phyloP scores from a whole-genome alignment of 148 eudicot species.

The Persicaria maculosa region DNA sequence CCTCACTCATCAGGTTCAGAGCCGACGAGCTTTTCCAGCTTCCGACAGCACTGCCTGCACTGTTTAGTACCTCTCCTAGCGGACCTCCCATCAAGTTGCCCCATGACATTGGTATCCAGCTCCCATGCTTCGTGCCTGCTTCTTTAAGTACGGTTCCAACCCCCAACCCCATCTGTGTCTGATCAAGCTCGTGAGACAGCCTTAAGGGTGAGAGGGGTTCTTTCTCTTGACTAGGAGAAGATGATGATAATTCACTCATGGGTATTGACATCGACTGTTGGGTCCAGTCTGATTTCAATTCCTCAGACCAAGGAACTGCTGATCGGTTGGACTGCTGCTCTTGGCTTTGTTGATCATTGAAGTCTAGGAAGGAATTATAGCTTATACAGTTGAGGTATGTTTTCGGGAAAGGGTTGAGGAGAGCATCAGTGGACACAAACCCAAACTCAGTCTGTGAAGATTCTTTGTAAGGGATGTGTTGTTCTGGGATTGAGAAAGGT shows the following conservation, averaged over 20 bases:
- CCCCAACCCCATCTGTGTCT: slow-evolving; percentile 34
- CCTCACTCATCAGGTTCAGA: slow-evolving; percentile 22
- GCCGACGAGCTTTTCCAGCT: too few species aligned
- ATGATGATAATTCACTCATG: slow-evolving; percentile 48
- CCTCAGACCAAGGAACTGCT: slow-evolving; percentile 45
- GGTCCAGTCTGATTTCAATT: slow-evolving; percentile 75
- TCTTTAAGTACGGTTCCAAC: slow-evolving; percentile 16
- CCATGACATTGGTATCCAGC: slow-evolving; percentile 51
- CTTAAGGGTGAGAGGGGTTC: slow-evolving; percentile 5
- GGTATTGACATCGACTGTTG: slow-evolving; percentile 86
- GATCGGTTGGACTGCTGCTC: slow-evolving; percentile 34
- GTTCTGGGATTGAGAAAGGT: slow-evolving; percentile 38
- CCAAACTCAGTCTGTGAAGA: slow-evolving; percentile 46
- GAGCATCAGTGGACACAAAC: slow-evolving; percentile 43
- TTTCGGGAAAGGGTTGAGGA: slow-evolving; percentile 49
- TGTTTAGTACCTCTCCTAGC: slow-evolving; percentile 66
- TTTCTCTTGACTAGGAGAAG: slow-evolving; percentile 44
- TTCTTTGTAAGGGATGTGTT: slow-evolving; percentile 23
- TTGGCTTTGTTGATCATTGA: slow-evolving; percentile 24
- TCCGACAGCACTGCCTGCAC: slow-evolving; percentile 2
- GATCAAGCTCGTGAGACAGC: not conserved
- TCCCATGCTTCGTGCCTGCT: slow-evolving; percentile 13
- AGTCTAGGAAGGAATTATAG: not conserved
- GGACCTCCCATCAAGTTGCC: slow-evolving; percentile 77
- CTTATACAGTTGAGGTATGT: slow-evolving; percentile 25